Evolutionary conservation across 1,284 basidiomycete genomes (phyloP).

Genomic region (Peniophora sp.): DNA sequence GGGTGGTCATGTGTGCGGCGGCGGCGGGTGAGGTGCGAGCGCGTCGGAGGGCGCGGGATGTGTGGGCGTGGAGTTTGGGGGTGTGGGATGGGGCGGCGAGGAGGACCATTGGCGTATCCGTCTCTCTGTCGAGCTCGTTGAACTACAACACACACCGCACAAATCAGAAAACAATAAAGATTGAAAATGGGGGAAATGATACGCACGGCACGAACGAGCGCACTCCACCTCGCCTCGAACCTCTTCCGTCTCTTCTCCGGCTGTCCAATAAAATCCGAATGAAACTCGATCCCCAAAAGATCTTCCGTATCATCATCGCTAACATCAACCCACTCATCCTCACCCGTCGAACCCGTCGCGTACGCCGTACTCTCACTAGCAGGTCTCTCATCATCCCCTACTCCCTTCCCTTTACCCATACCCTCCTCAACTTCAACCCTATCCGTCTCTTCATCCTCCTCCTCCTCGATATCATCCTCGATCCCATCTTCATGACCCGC

Average conservation of each 20-base stretch:
- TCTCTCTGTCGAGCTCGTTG: conserved; percentile 70
- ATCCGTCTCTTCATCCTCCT: conserved; percentile 20
- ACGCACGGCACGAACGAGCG: conserved; percentile 59
- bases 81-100: conserved; percentile 68
- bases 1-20: conserved; percentile 39
- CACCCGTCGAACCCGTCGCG: conserved; percentile 58
- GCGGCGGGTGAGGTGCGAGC: conserved; percentile 31
- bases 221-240: conserved; percentile 71
- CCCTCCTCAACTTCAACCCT: conserved; percentile 7
- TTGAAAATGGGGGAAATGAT: not conserved
- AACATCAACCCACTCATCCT: conserved; percentile 43
- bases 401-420: conserved; percentile 13
- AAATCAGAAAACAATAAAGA: not conserved
- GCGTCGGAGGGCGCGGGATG: conserved; percentile 61
- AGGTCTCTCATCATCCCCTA: conserved; percentile 31
- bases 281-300: conserved; percentile 65
- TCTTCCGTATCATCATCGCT: conserved; percentile 51
- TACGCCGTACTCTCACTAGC: conserved; percentile 14
- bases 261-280: conserved; percentile 60
- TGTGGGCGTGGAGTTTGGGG: conserved; percentile 50
- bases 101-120: conserved; percentile 66
- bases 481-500: conserved; percentile 21
- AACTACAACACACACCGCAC: conserved; percentile 37
- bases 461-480: conserved; percentile 17
- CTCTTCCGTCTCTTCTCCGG: conserved; percentile 56